phyloP scores from a whole-genome alignment of 2,329 filamentous ascomycete genomes.

The Epichloe sibirici region DNA sequence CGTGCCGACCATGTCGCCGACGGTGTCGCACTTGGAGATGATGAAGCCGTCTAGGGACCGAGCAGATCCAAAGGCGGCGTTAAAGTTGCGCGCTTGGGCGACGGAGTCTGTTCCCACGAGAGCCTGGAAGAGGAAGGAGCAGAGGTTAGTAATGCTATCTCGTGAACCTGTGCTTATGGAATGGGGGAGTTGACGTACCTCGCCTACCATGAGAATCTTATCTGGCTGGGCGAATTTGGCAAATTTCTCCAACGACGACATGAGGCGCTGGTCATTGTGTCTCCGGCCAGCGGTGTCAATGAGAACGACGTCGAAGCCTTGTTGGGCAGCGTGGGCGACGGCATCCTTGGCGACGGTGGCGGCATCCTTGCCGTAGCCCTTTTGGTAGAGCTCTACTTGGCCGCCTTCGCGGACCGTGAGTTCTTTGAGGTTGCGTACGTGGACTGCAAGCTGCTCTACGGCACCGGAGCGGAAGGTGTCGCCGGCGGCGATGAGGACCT shows the following conservation, averaged over 20 bases:
- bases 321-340: constrained; percentile 62
- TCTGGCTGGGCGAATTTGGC: constrained; percentile 91
- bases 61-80: constrained; percentile 73
- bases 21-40: constrained; percentile 96
- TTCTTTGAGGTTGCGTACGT: constrained; percentile 87
- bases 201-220: constrained; percentile 93
- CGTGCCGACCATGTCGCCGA: constrained; percentile 96
- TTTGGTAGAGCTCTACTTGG: constrained; percentile 83
- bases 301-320: constrained; percentile 81
- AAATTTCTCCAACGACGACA: constrained; percentile 96
- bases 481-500: constrained; percentile 83
- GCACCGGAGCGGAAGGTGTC: constrained; percentile 96
- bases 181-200: constrained; percentile 22
- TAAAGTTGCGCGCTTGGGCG: constrained; percentile 93
- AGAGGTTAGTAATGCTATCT: neutral
- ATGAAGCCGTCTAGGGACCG: constrained; percentile 89
- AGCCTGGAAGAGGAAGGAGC: constrained; percentile 35
- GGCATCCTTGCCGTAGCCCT: constrained; percentile 95
- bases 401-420: constrained; percentile 74
- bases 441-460: constrained; percentile 91
- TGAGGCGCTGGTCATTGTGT: constrained; percentile 90
- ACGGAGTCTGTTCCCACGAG: constrained; percentile 93
- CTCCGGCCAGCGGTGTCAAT: constrained; percentile 92
- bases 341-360: constrained; percentile 92
- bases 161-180: constrained; percentile 4